Evolutionary conservation across 2,329 filamentous ascomycete genomes (phyloP), one percentile per base, ranked within the genome.

Genomic region (Arthrobotrys sphaeroides): DNA sequence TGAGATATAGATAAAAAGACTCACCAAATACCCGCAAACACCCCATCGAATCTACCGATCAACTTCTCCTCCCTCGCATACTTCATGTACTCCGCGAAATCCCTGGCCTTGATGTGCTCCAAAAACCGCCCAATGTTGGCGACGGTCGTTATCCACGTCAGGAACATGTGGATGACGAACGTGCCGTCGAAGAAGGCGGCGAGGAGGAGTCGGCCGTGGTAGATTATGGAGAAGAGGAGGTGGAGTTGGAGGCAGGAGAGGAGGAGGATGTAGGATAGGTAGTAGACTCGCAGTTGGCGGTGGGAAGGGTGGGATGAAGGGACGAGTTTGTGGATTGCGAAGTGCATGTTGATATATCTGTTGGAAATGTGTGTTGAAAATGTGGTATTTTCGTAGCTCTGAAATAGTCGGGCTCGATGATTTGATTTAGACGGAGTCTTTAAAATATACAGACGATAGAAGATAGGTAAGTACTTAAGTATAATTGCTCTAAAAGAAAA

Each of bases 291-390:
- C 24, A 28, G 13, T 28, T 18, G 53, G 12, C 57, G 69, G 22
- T 43, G 40, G n/a, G 22, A 60, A 10, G 64, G 64, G 64, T 68
- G 31, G 10, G 64, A 43, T 3, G 36, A 49, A 0, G 55, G 36
- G 40, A 57, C 45, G 47, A 74, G 70, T 31, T 67, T 74, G 47
- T 74, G 40, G 45, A 67, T 38, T 57, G 70, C 70, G 43, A 74
- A 74, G 20, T 74, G 70, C 70, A 74, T 74, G 10, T 74, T 69
- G 49, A 5, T 5, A 13, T 6, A 24, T 33, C 33, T 36, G 31
- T 36, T n/a, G n/a, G n/a, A n/a, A n/a, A n/a, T n/a, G 4, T 9
- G 26, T 33, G 47, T 53, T 55, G 51, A 55, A 36, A 38, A 24
- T 55, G 51, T 55, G 51, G 31, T 55, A 55, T 55, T 55, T 55